These are phyloP conservation scores for Hypoxylon fragiforme DNA, from an alignment of 495 filamentous ascomycete genomes.

Conservation along the genomic window DNA sequence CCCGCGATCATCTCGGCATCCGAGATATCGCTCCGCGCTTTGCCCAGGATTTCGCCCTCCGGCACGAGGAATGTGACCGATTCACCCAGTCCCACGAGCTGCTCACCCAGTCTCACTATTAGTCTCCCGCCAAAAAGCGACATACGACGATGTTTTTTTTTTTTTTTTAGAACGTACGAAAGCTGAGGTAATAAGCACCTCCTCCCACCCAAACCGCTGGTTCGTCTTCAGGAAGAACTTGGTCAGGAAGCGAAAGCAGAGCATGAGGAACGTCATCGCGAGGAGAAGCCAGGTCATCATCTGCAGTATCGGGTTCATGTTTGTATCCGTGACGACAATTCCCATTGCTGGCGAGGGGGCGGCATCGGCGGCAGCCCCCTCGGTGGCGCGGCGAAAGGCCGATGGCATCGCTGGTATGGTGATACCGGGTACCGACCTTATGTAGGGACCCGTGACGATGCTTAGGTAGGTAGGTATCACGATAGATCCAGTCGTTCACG, in stretches of 20 bases:
- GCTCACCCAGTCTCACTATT: constrained; percentile 12
- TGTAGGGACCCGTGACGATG: constrained; percentile 1
- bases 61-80: constrained; percentile 30
- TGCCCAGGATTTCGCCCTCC: constrained; percentile 24
- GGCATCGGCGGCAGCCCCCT: constrained; percentile 6
- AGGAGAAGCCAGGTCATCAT: constrained; percentile 36
- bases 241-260: constrained; percentile 32
- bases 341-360: constrained; percentile 13
- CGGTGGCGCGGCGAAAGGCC: constrained; percentile 18
- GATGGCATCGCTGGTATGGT: constrained; percentile 22
- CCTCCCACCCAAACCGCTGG: constrained; percentile 26
- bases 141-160: too few relatives aligned
- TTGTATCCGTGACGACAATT: constrained; percentile 25
- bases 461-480: constrained; percentile 2
- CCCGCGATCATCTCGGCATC: constrained; percentile 19
- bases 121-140: too few relatives aligned
- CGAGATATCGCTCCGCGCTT: constrained; percentile 13
- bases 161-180: too few relatives aligned
- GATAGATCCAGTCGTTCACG: constrained; percentile 15
- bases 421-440: too few relatives aligned
- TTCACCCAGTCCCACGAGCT: constrained; percentile 32
- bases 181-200: constrained; percentile 27
- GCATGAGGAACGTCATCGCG: constrained; percentile 29
- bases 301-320: constrained; percentile 34
- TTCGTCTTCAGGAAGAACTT: constrained; percentile 35